Percentiles rank a stretch among this genome's conserved stretches.
These are phyloP conservation scores for Spathaspora boniae DNA, from an alignment of 805 yeast genomes.

Conservation along the genomic window DNA sequence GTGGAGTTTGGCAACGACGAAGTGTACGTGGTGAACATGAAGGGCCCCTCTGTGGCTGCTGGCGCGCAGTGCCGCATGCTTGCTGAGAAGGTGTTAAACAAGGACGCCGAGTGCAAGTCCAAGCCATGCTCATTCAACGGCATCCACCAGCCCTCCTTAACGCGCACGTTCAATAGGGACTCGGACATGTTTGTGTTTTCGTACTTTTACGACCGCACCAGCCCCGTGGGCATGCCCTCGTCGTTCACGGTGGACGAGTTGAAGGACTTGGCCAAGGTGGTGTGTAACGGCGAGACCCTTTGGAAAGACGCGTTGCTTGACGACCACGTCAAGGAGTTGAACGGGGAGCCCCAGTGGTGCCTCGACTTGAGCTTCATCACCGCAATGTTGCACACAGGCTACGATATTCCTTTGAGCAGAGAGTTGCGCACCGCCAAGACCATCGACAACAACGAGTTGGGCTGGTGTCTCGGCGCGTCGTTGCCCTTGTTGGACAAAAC, in stretches of 20 bases:
- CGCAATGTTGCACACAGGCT: conserved; percentile 90
- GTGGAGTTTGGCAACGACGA: conserved; percentile 51
- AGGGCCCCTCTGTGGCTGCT: conserved; percentile 49
- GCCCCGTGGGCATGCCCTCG: conserved; percentile 91
- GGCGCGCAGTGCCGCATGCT: conserved; percentile 84
- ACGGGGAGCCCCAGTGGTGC: conserved; percentile 91
- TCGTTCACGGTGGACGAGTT: conserved; percentile 85
- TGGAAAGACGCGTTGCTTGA: conserved; percentile 73
- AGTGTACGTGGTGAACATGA: conserved; percentile 54
- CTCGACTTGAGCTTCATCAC: conserved; percentile 87
- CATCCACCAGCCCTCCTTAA: conserved; percentile 91
- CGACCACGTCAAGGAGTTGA: conserved; percentile 62
- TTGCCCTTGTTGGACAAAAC: conserved; percentile 75
- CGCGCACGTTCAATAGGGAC: conserved; percentile 64
- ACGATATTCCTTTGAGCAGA: conserved; percentile 86
- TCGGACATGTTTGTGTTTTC: conserved; percentile 89
- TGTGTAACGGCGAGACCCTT: conserved; percentile 76
- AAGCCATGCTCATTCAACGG: conserved; percentile 96
- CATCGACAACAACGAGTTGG: conserved; percentile 85
- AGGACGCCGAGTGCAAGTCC: conserved; percentile 69
- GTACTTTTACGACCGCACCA: conserved; percentile 91
- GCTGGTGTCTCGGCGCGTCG: conserved; percentile 99
- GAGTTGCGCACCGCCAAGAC: conserved; percentile 91
- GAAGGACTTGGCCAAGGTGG: conserved; percentile 73
- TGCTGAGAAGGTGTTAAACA: conserved; percentile 79